Percentiles rank a stretch among this genome's conserved stretches.
These are phyloP conservation scores for Termitomyces heimii DNA, from an alignment of 768 basidiomycete genomes.

Conservation along the genomic window DNA sequence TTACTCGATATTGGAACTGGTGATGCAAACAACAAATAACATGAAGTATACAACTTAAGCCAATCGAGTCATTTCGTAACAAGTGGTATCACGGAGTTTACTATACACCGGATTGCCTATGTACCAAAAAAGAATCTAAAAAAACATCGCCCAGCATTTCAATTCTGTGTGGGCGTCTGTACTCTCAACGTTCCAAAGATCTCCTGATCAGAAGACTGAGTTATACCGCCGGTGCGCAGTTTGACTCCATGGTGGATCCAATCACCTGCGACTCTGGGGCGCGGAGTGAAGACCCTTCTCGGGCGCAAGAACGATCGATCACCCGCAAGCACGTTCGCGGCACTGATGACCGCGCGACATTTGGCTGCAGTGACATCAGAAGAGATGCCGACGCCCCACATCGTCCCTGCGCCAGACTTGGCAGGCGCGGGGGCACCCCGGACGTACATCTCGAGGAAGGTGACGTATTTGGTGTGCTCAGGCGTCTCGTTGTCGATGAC, in stretches of 20 bases:
- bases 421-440: constrained; percentile 37
- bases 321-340: constrained; percentile 57
- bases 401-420: constrained; percentile 40
- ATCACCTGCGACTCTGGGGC: constrained; percentile 12
- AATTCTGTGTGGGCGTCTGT: constrained; percentile 6
- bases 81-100: not conserved
- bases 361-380: constrained; percentile 67
- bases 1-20: too few relatives aligned
- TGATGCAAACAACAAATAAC: not conserved
- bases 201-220: constrained; percentile 7
- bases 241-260: constrained; percentile 18
- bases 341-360: constrained; percentile 69
- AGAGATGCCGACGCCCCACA: constrained; percentile 77
- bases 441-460: constrained; percentile 69
- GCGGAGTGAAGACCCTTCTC: constrained; percentile 20
- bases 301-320: constrained; percentile 39
- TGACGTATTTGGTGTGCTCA: constrained; percentile 49
- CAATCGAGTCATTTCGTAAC: not conserved
- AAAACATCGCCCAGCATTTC: not conserved
- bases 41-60: not conserved
- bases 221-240: constrained; percentile 16
- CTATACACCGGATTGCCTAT: not conserved
- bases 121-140: not conserved
- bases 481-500: constrained; percentile 37
- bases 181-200: constrained; percentile 6